Base-by-base conservation (phyloP, 441 rosid genomes). In the Pelargonium cotyledonis region DNA sequence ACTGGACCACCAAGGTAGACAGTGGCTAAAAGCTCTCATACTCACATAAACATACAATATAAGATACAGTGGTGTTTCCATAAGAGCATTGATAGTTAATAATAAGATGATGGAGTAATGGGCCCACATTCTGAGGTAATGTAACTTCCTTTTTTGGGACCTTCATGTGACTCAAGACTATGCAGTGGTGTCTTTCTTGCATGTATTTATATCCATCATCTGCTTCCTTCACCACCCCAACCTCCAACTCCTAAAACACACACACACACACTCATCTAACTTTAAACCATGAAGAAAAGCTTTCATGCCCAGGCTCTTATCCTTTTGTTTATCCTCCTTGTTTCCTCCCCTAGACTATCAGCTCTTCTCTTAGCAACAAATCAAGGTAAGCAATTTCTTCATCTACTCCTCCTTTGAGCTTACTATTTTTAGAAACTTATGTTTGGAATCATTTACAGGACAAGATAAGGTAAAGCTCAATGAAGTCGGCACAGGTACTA, bases 211-310 rank as follows among this genome's bases (percentile, higher is more conserved):
- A 71, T 58, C 72, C 68, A 69, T 2, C 67, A 44, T 10, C 66
- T 10, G 19, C 75, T 58, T 40, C 49, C 35, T 53, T 6, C 67
- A 70, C 68, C 43, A 66, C 43, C 65, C 53, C 73, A 62, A 62
- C 11, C 64, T 60, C 69, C 68, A 47, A 38, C 72, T 19, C 71
- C 63, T 23, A 14, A 64, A 29, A 12, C 14, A 14, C 18, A 29
- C 35, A 29, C 35, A 29, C 35, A 29, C 3, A 29, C 35, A 29
- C 35, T 29, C 4, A 29, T 29, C 35, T 29, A 46, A 12, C 14
- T 12, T 16, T 0, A 8, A 67, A 81, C 67, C 70, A 87, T 85
- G 91, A 87, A 83, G 85, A 84, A 64, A 43, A 76, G 44, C 76
- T 46, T 81, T 38, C 57, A 16, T 78, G 72, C 75, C 60, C 49